Percentiles rank a stretch among this genome's conserved stretches.
Conservation (phyloP, 1,284 basidiomycete species). For the Xerocomus cyaneibrunnescens region DNA sequence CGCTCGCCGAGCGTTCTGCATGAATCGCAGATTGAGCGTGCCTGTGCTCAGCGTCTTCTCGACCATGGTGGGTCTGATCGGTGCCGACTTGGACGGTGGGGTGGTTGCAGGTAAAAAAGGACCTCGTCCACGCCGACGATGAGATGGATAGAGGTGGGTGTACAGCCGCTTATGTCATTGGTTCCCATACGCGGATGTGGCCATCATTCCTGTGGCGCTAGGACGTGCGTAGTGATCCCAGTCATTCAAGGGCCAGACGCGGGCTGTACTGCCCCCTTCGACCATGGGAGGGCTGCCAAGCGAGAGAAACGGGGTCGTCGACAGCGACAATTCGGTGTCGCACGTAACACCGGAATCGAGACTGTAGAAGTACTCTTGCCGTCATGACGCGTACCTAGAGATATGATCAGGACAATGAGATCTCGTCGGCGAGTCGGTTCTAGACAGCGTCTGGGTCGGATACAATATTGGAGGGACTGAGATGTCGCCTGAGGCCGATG, state of each 20-base stretch:
- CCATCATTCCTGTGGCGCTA: slow-evolving; percentile 16
- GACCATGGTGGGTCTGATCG: slow-evolving; percentile 38
- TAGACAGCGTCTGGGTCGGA: slow-evolving; percentile 8
- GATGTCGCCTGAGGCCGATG: slow-evolving; percentile 4
- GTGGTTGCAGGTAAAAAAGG: neutral
- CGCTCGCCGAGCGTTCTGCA: slow-evolving; percentile 68
- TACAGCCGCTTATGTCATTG: slow-evolving; percentile 22
- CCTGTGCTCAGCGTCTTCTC: slow-evolving; percentile 62
- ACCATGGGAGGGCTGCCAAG: slow-evolving; percentile 1
- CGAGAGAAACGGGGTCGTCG: slow-evolving; percentile 6
- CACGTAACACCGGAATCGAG: slow-evolving; percentile 12
- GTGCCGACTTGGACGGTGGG: neutral
- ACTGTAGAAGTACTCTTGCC: slow-evolving; percentile 4
- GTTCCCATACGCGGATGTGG: slow-evolving; percentile 18
- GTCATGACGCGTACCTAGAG: slow-evolving; percentile 9
- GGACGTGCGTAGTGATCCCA: slow-evolving; percentile 3
- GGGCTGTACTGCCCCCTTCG: neutral
- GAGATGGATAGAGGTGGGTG: too few species aligned
- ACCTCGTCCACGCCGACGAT: too few species aligned
- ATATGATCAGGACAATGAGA: slow-evolving; percentile 10
- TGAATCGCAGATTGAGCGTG: slow-evolving; percentile 69
- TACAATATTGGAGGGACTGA: slow-evolving; percentile 3
- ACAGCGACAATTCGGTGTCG: neutral
- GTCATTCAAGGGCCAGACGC: neutral
- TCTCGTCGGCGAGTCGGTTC: slow-evolving; percentile 4